Percentiles rank a stretch among this genome's conserved stretches.
phyloP scores from a whole-genome alignment of 2,329 filamentous ascomycete genomes.

The Calonectria fujianensis region DNA sequence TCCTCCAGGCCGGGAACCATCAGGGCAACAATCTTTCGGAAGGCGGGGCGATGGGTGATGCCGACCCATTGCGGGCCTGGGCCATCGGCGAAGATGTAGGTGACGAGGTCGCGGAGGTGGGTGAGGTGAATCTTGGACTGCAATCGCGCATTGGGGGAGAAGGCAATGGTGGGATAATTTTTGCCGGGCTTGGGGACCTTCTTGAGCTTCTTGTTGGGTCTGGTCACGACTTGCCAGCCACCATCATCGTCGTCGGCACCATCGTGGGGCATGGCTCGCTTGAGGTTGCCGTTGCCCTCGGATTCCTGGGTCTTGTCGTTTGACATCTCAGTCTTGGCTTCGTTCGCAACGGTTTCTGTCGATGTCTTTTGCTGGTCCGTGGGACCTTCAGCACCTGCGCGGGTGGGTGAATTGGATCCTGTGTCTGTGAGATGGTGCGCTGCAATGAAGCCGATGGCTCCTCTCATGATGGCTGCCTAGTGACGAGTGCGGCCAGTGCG shows the following conservation, averaged over 20 bases:
- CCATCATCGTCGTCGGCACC: conserved; percentile 59
- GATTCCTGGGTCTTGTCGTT: conserved; percentile 45
- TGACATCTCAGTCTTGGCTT: conserved; percentile 32
- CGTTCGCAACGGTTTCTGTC: conserved; percentile 12
- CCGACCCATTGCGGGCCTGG: conserved; percentile 79
- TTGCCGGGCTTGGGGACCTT: conserved; percentile 74
- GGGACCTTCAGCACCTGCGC: conserved; percentile 35
- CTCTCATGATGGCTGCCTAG: conserved; percentile 50
- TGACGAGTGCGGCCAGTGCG: conserved; percentile 39
- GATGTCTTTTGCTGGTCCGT: conserved; percentile 32
- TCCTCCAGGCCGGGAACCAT: conserved; percentile 95
- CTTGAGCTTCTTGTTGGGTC: conserved; percentile 75
- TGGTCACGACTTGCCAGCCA: conserved; percentile 75
- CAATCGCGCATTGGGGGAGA: conserved; percentile 75
- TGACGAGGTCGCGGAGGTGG: conserved; percentile 77
- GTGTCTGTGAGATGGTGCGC: conserved; percentile 45
- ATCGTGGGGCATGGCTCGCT: conserved; percentile 70
- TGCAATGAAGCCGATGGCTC: not conserved
- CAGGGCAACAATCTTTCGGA: conserved; percentile 88
- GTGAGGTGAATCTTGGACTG: conserved; percentile 78
- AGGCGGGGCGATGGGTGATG: conserved; percentile 76
- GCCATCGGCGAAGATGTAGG: conserved; percentile 81
- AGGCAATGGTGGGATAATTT: conserved; percentile 76
- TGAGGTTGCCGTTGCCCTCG: conserved; percentile 65
- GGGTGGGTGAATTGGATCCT: conserved; percentile 42